Base-by-base conservation (phyloP, 768 basidiomycete species). In the Rhodotorula taiwanensis region DNA sequence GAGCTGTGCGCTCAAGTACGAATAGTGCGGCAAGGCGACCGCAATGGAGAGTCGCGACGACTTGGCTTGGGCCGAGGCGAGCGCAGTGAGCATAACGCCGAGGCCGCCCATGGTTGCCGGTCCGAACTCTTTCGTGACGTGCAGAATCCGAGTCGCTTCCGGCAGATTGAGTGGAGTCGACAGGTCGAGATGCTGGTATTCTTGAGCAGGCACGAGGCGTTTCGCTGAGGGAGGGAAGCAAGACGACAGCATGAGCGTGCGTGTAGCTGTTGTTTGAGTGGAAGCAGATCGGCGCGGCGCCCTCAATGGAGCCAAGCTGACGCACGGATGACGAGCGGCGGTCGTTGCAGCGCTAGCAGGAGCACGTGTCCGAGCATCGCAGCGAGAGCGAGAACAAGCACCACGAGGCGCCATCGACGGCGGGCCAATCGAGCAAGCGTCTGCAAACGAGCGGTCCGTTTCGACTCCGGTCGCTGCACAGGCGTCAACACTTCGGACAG, bases 61-160 rank as follows among this genome's bases (percentile, higher is more conserved):
- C 15, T 58, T 36, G 51, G 62, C 31, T 10, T 64, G 62, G 8
- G 62, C 62, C 36, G 54, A 53, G 4, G 58, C 36, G 18, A 64
- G 58, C 11, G 62, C 62, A 27, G 62, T 64, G 48, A 64, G 56
- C 56, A 64, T 59, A 13, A 51, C 58, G 34, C 62, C 62, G 18
- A 64, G 56, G 2, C 62, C 62, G 28, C 62, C 62, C 62, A 64
- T 64, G 9, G 62, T 58, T 13, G 62, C 62, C 23, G 62, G 62
- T 4, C 62, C 62, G 13, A 64, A 64, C 48, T 64, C 62, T 31
- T 64, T 64, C n/a, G 62, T 42, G 48, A 64, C 57, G 25, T 64
- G 62, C 23, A 64, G 47, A 48, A 64, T 48, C 13, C 57, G 62
- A 9, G 62, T 64, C 5, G 44, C n/a, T 1, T 44, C 51, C 2